Evolutionary conservation across 768 basidiomycete genomes (phyloP), one percentile per base, ranked within the genome.

Genomic region (Tephrocybe sp.): DNA sequence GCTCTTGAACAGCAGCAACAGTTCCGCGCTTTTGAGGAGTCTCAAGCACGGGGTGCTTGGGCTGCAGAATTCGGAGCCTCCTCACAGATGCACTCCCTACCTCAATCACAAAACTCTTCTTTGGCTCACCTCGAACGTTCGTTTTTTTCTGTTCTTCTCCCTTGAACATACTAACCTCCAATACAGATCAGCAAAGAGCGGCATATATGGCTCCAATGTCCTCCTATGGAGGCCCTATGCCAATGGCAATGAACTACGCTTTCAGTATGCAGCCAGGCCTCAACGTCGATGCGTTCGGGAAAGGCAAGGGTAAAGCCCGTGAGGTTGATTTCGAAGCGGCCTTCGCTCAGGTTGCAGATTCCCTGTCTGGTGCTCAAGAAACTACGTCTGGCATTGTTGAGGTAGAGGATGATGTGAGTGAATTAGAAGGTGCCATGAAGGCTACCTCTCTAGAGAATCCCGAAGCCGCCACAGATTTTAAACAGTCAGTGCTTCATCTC

Each of bases 241-340:
- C 65, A 25, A 67, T 76, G 62, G 61, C 67, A 18, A 69, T 71
- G 68, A 69, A 61, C 23, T 55, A 63, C 23, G 57, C 60, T 22
- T 59, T 67, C 18, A 52, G 60, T 15, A 65, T 73, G 61, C 66
- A 68, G 44, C 71, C 73, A 49, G 62, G 62, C 22, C 55, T 61
- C 51, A 61, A 64, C 56, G 25, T 62, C 15, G 34, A 55, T 37
- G 16, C 37, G 13, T 62, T 67, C 49, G 70, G 61, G 4, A 82
- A 84, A 58, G 88, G 83, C 12, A 97, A 95, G 63, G 90, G 87
- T 1, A 94, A 91, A 62, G 80, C 74, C 15, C 75, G 79, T 48
- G 86, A 91, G 45, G 80, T 78, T 3, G 90, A 90, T 64, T 90
- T 91, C 49, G 90, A 92, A 56, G 85, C 85, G n/a, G 90, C 89